Evolutionary conservation across 108 stramenopile genomes (phyloP).

Genomic region (Mediolabrus comicus): DNA sequence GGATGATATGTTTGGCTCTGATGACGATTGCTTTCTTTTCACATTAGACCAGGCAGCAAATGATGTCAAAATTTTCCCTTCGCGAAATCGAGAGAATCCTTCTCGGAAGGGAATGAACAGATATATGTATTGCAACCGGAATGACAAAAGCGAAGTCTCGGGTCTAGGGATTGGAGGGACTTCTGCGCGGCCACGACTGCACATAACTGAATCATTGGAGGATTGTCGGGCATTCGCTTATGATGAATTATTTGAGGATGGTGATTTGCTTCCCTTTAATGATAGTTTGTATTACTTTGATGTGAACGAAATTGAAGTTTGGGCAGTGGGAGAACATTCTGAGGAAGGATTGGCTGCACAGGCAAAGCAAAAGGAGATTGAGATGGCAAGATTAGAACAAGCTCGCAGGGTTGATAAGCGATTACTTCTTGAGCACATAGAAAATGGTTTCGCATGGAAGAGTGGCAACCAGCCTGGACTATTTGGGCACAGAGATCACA

Average conservation of each 20-base stretch:
- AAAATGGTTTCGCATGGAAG: constrained; percentile 20
- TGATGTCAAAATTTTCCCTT: constrained; percentile 45
- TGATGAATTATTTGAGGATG: constrained; percentile 30
- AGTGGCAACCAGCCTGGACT: constrained; percentile 8
- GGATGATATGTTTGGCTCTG: constrained; percentile 11
- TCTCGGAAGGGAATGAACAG: background rate
- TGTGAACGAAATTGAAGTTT: constrained; percentile 37
- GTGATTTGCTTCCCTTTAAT: constrained; percentile 25
- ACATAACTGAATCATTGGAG: constrained; percentile 42
- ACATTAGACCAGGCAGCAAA: constrained; percentile 30
- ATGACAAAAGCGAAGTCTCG: constrained; percentile 2
- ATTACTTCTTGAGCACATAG: constrained; percentile 36
- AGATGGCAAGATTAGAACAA: constrained; percentile 10
- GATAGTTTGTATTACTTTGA: constrained; percentile 38
- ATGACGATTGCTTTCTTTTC: constrained; percentile 54
- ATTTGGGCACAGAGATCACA: constrained; percentile 22
- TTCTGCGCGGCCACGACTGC: constrained; percentile 29
- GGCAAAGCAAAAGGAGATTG: constrained; percentile 5
- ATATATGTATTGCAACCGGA: constrained; percentile 53
- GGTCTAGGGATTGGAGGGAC: constrained; percentile 33
- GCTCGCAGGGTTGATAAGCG: constrained; percentile 29
- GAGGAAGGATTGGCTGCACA: constrained; percentile 16
- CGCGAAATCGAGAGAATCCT: constrained; percentile 5
- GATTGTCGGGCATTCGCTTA: constrained; percentile 33
- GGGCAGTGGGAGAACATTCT: constrained; percentile 41